These are phyloP conservation scores for Quercus engelmannii DNA, from an alignment of 306 rosid species.

Conservation along the genomic window DNA sequence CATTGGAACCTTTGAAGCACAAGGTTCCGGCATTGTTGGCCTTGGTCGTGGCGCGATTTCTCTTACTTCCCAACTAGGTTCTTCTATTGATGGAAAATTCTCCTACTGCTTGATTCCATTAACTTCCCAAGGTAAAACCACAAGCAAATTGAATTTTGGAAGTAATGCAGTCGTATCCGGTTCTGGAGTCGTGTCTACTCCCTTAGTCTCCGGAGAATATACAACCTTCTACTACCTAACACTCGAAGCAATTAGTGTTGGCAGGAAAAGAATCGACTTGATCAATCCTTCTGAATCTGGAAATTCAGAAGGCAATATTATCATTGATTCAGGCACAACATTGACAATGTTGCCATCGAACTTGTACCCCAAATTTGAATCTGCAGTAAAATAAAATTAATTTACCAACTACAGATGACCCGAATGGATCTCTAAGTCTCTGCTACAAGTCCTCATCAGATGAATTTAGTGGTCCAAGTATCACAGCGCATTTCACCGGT, in stretches of 20 bases:
- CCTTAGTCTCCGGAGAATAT: not conserved
- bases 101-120: conserved; percentile 51
- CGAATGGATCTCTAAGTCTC: not conserved
- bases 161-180: conserved; percentile 28
- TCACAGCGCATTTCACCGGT: conserved; percentile 36
- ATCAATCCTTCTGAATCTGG: not conserved
- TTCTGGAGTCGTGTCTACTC: conserved; percentile 19
- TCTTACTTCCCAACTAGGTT: conserved; percentile 26
- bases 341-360: conserved; percentile 17
- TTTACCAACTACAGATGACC: conserved; percentile 1
- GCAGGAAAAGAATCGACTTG: not conserved
- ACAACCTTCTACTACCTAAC: conserved; percentile 21
- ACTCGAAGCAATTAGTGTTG: conserved; percentile 30
- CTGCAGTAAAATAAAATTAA: conserved; percentile 2
- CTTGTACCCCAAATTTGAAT: conserved; percentile 16
- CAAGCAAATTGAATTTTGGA: conserved; percentile 34
- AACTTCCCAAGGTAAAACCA: accelerated
- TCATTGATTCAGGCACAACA: conserved; percentile 44
- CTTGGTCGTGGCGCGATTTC: conserved; percentile 42
- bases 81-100: conserved; percentile 34
- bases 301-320: conserved; percentile 11
- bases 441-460: conserved; percentile 20
- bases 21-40: conserved; percentile 49
- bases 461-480: not conserved
- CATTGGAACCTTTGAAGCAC: not conserved